Base-by-base conservation (phyloP, 345 rosid species). In the Trapa bicornis region DNA sequence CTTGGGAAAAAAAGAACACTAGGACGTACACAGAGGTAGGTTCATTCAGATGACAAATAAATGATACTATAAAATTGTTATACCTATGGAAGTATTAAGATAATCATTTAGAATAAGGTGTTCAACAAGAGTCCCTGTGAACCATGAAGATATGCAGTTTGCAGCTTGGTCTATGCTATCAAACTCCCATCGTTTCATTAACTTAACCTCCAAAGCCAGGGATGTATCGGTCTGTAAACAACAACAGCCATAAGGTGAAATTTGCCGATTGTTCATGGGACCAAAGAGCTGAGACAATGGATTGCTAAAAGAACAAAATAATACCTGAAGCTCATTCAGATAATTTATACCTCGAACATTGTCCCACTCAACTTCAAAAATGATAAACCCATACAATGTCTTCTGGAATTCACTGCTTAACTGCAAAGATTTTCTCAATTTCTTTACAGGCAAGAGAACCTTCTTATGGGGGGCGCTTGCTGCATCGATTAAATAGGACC, bases 171-270 rank as follows among this genome's bases (percentile, higher is more conserved):
- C 52, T 54, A 91, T 82, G 75, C 99, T 85, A 68, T 91, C 98
- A 75, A 95, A 95, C 75, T 95, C 99, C 99, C 98, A 95, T 81
- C 98, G 85, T 74, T 64, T 86, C 99, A 91, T 91, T 68, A 83
- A 53, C 77, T 87, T 95, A 66, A 96, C 78, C 78, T 95, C 99
- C 35, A 95, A 53, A 52, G 99, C 99, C 57, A 95, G 77, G 73
- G 90, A 87, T 42, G 99, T 87, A 69, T 89, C 98, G n/a, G 94
- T 86, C 99, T 95, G 85, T 78, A 82, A 48, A 47, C 45, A 35
- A 70, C 66, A 72, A 65, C 41, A 74, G 35, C 42, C 48, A 45
- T 6, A 45, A 11, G 48, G 2, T 60, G 63, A 36, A 16, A 58
- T 45, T 48, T 29, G 37, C 16, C 13, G 29, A 22, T 22, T 22